Evolutionary conservation across 2,329 filamentous ascomycete genomes (phyloP), one percentile per base, ranked within the genome.

Genomic region (Nannizzia gypsea): DNA sequence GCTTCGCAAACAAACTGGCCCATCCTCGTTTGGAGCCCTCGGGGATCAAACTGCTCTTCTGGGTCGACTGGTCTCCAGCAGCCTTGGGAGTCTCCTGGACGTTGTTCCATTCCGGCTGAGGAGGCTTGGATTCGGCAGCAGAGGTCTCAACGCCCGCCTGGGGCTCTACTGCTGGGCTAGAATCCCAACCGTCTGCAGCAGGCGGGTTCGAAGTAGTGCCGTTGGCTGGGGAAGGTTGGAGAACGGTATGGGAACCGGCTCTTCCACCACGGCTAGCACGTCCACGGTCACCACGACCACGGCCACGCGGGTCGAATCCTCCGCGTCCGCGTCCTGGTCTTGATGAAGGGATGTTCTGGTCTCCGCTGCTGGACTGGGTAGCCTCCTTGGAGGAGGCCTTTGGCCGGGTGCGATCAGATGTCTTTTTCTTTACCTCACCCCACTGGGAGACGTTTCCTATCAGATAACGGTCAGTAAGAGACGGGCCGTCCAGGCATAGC

Each of bases 1-100:
- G 77, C 76, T 86, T 87, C 38, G 84, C 82, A 63, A 90, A 82
- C 80, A 90, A 86, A 73, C 86, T 88, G 40, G 87, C 87, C 87
- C 87, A 90, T 57, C 72, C 73, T 67, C 73, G 75, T 71, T 76
- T 76, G 56, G 73, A 67, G 42, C 71, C 72, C 60, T 75, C 74
- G 3, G 73, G 69, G 46, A 71, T 68, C 56, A 69, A 66, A 61
- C 63, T 73, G 63, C 63, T 70, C 69, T 73, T 74, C 24, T 63
- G 57, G 22, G 65, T 58, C 17, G 65, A 61, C 38, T 66, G 60
- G 58, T 66, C 63, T 56, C 63, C 67, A 6, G 59, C n/a, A 8
- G 31, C 13, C 24, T 38, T 54, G 26, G 38, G 17, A 13, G 22
- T 24, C 34, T 63, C 60, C 9, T 56, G 48, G 9, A 42, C 24